These are phyloP conservation scores for Asterophora lycoperdoides DNA, from an alignment of 768 basidiomycete genomes.

Conservation along the genomic window DNA sequence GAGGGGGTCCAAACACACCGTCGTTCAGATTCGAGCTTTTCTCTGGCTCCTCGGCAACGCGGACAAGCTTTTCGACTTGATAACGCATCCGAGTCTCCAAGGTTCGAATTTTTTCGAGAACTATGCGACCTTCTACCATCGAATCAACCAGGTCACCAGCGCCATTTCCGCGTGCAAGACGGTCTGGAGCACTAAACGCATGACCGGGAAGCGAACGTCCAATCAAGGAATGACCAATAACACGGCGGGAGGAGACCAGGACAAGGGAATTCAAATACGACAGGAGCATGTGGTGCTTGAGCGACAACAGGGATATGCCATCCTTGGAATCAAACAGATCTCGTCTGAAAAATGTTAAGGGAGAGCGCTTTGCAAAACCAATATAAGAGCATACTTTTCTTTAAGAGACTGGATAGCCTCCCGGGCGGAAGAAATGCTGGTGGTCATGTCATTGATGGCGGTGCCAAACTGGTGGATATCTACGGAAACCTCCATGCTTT, in stretches of 20 bases:
- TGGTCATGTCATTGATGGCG: slow-evolving; percentile 53
- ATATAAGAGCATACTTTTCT: slow-evolving; percentile 41
- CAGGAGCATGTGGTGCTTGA: slow-evolving; percentile 81
- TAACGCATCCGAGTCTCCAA: slow-evolving; percentile 88
- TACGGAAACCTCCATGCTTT: slow-evolving; percentile 3
- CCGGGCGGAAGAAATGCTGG: slow-evolving; percentile 58
- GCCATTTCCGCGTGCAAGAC: slow-evolving; percentile 50
- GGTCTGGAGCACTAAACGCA: slow-evolving; percentile 50
- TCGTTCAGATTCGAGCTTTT: slow-evolving; percentile 43
- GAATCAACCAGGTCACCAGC: slow-evolving; percentile 75
- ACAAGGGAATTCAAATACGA: slow-evolving; percentile 83
- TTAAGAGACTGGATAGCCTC: slow-evolving; percentile 49
- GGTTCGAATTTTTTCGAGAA: slow-evolving; percentile 83
- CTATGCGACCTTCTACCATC: slow-evolving; percentile 73
- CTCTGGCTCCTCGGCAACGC: slow-evolving; percentile 61
- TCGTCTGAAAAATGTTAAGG: slow-evolving; percentile 15
- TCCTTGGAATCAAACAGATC: slow-evolving; percentile 48
- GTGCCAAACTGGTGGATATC: slow-evolving; percentile 1
- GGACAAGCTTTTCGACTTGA: slow-evolving; percentile 92
- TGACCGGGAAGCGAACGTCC: slow-evolving; percentile 44
- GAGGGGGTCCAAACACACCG: slow-evolving; percentile 41
- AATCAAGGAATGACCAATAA: slow-evolving; percentile 59
- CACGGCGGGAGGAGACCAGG: slow-evolving; percentile 67
- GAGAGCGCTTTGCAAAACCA: neutral
- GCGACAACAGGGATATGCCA: slow-evolving; percentile 87